Evolutionary conservation across 148 eudicot species (phyloP).

Genomic region (Amaranthus cruentus): DNA sequence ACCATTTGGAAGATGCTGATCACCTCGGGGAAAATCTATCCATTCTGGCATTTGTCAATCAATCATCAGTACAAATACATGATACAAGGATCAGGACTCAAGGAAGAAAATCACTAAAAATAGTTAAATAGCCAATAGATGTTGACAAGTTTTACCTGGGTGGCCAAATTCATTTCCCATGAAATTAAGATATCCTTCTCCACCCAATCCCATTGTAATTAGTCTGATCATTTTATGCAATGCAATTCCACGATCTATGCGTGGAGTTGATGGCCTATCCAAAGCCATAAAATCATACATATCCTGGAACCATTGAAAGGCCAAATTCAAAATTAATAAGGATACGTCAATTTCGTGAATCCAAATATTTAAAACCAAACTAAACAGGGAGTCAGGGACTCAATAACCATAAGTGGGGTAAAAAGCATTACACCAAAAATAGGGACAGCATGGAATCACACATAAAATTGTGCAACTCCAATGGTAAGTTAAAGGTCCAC

Average conservation of each 20-base stretch:
- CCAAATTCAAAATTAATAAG: no score
- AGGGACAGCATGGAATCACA: background rate
- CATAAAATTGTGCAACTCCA: background rate
- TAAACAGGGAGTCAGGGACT: no score
- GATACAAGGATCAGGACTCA: background rate
- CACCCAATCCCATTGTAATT: conserved; percentile 93
- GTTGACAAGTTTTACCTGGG: conserved; percentile 57
- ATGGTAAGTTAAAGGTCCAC: background rate
- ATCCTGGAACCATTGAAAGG: conserved; percentile 53
- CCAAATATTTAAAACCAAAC: no score
- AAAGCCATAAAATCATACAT: conserved; percentile 99
- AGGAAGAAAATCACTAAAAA: background rate
- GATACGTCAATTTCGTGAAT: no score
- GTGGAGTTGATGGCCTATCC: conserved; percentile 94
- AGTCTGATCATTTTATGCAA: conserved; percentile 98
- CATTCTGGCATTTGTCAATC: conserved; percentile 50
- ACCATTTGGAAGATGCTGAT: conserved; percentile 75
- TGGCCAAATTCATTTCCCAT: conserved; percentile 99
- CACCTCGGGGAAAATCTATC: conserved; percentile 95
- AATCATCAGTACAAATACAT: conserved; percentile 13
- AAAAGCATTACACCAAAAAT: background rate
- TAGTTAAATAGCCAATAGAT: background rate
- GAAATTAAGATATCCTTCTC: conserved; percentile 96
- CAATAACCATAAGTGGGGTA: no score
- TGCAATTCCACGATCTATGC: conserved; percentile 95